Conservation (phyloP, 192 early-diverging fungal genomes). For the Backusella morwellensis region DNA sequence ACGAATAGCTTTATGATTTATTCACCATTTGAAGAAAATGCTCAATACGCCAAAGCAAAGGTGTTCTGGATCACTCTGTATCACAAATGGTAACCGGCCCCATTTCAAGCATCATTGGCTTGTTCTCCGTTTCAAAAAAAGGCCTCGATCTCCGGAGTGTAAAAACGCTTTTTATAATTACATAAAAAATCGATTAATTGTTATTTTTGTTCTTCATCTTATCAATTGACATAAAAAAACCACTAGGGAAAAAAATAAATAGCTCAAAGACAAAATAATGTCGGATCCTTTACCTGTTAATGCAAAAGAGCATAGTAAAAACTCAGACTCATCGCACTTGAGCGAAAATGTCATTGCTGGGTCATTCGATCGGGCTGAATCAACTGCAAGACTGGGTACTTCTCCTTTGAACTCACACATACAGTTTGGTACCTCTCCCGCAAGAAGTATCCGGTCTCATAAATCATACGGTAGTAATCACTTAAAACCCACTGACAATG, state of each 20-base stretch:
- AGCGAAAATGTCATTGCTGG: not conserved
- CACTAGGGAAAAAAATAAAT: not conserved
- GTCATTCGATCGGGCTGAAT: conserved; percentile 7
- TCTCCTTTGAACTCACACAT: conserved; percentile 12
- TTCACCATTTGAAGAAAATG: too few relatives aligned
- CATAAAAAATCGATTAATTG: not conserved
- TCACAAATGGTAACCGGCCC: not conserved
- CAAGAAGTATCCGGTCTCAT: conserved; percentile 2
- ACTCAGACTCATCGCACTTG: not conserved
- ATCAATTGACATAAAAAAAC: not conserved
- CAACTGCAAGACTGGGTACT: conserved; percentile 11
- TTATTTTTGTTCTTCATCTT: not conserved
- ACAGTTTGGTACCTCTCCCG: conserved; percentile 5
- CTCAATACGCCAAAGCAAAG: too few relatives aligned
- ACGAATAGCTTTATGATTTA: too few relatives aligned
- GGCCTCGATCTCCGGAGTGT: not conserved
- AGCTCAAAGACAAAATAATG: not conserved
- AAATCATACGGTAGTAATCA: conserved; percentile 10
- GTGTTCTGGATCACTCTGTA: too few relatives aligned
- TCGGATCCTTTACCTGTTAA: conserved; percentile 17
- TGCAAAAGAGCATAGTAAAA: not conserved
- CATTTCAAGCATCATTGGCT: not conserved
- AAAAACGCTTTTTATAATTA: not conserved
- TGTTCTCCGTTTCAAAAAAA: not conserved
- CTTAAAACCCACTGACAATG: not conserved